phyloP scores from a whole-genome alignment of 169 alveolate species.

The Plasmodium falciparum region DNA sequence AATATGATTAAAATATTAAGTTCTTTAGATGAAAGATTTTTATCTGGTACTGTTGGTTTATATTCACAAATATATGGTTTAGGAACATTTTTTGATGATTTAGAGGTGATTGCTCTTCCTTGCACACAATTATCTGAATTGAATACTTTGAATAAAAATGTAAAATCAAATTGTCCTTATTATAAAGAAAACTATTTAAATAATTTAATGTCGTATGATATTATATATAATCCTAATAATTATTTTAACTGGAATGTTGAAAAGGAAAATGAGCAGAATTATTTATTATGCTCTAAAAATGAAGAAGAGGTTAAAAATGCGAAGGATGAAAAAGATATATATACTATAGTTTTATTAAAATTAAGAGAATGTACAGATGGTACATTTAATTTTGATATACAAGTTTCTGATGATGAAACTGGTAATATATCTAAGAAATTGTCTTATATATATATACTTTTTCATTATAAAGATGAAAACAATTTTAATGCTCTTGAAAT shows the following conservation, averaged over 20 bases:
- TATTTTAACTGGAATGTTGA: slow-evolving; percentile 41
- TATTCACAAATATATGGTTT: slow-evolving; percentile 90
- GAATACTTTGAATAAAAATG: slow-evolving; percentile 42
- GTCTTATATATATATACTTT: slow-evolving; percentile 36
- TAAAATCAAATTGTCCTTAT: slow-evolving; percentile 78
- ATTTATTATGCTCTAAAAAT: slow-evolving; percentile 50
- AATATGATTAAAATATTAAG: slow-evolving; percentile 62
- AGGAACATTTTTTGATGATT: slow-evolving; percentile 88
- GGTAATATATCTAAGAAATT: neutral
- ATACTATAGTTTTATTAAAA: slow-evolving; percentile 55
- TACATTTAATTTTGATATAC: slow-evolving; percentile 30
- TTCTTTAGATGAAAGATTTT: slow-evolving; percentile 89
- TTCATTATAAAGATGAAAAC: slow-evolving; percentile 44
- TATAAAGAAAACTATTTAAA: slow-evolving; percentile 78
- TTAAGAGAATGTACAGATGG: slow-evolving; percentile 62
- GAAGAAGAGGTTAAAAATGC: neutral
- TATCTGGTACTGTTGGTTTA: slow-evolving; percentile 91
- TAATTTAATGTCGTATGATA: slow-evolving; percentile 33
- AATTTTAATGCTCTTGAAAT: slow-evolving; percentile 70
- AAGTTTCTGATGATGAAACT: slow-evolving; percentile 18
- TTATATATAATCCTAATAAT: slow-evolving; percentile 21
- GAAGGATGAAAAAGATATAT: neutral
- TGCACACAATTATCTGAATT: slow-evolving; percentile 73
- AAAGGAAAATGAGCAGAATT: slow-evolving; percentile 32
- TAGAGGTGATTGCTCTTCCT: slow-evolving; percentile 85